Evolutionary conservation across 2,329 filamentous ascomycete genomes (phyloP), one percentile per base, ranked within the genome.

Genomic region (Graphilbum fragrans): DNA sequence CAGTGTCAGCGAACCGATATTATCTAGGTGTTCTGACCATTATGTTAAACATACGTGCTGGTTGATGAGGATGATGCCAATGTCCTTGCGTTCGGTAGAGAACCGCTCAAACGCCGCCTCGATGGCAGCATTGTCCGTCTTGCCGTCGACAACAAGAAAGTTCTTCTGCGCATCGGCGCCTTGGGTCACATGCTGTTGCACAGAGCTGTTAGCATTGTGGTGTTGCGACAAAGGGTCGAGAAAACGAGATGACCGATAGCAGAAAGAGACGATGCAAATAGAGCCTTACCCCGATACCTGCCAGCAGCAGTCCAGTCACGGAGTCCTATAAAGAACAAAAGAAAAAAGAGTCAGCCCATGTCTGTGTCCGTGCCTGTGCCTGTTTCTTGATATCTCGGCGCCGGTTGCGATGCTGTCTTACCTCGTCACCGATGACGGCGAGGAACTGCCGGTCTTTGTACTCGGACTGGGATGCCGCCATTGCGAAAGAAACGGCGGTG

Each of bases 361-460:
- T 7, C 23, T 27, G 7, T 12, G 7, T 12, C 12, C 23, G 8
- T 38, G 12, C 22, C 37, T 34, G 31, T 42, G 38, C 35, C 36
- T 42, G 47, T 51, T 49, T 52, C 48, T 25, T 11, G 22, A 2
- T 19, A 2, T 10, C 17, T 5, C 17, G 5, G 9, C 11, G 14
- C n/a, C 20, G 8, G 36, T 23, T 14, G 32, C 17, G 4, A 35
- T 17, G 18, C 19, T 8, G 42, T 61, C 49, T 58, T 22, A 86
- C 92, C 77, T 98, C 92, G 62, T 98, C 92, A 40, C 92, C 92
- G 58, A 98, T 98, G 38, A 98, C 90, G 49, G 92, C 92, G 45
- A 98, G 77, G 59, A 98, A 94, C 65, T 98, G 83, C 55, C 92
- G 77, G 65, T 96, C 87, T 66, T 87, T 81, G 62, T 70, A 81